phyloP scores from a whole-genome alignment of 352 stramenopile species.

The Pythium monospermum region DNA sequence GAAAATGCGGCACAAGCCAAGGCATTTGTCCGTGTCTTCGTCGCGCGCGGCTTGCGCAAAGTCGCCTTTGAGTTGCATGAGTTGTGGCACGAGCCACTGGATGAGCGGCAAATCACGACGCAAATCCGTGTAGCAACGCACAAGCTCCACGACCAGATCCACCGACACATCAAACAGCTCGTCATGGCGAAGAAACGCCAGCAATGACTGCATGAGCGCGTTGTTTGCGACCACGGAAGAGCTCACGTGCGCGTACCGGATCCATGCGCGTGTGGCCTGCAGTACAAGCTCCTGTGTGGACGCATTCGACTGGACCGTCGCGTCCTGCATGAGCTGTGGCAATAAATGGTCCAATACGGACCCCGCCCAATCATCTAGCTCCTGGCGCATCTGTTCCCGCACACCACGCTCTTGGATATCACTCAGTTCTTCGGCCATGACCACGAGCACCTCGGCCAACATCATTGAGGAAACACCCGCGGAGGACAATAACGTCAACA shows the following conservation, averaged over 20 bases:
- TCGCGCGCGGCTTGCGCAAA: conserved; percentile 44
- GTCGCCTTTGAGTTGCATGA: conserved; percentile 55
- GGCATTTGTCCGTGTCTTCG: conserved; percentile 71
- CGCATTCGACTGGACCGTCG: conserved; percentile 11
- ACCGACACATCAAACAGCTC: conserved; percentile 83
- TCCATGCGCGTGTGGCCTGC: conserved; percentile 54
- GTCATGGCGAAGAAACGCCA: conserved; percentile 56
- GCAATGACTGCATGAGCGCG: conserved; percentile 58
- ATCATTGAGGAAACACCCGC: conserved; percentile 30
- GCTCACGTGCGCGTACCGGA: conserved; percentile 45
- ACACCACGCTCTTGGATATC: conserved; percentile 40
- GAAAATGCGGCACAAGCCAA: conserved; percentile 85
- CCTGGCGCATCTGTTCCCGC: conserved; percentile 47
- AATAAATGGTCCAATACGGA: conserved; percentile 57
- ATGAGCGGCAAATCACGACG: conserved; percentile 47
- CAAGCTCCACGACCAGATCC: conserved; percentile 78
- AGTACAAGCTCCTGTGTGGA: conserved; percentile 56
- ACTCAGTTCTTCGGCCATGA: conserved; percentile 63
- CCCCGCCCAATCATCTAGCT: conserved; percentile 57
- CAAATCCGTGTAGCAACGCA: conserved; percentile 51
- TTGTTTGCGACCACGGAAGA: conserved; percentile 48
- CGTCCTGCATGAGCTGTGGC: conserved; percentile 73
- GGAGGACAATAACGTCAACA: conserved; percentile 42
- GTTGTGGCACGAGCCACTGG: conserved; percentile 72
- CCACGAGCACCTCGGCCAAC: conserved; percentile 53